Conservation (phyloP, 495 filamentous ascomycete species). For the Jackrogersella minutella region DNA sequence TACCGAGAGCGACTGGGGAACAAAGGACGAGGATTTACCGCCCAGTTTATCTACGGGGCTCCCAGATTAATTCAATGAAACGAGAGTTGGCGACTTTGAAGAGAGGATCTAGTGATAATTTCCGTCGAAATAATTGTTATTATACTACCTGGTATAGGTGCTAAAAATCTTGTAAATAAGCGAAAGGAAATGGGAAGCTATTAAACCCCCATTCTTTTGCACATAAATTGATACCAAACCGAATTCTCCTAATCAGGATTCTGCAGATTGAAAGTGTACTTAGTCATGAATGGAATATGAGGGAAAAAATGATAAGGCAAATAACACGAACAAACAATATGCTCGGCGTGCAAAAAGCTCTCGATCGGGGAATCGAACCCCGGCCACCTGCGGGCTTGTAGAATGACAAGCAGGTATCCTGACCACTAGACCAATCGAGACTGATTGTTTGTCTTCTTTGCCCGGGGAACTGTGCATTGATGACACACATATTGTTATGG, state of each 20-base stretch:
- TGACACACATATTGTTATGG: no score
- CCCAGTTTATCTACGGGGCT: conserved; percentile 60
- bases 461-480: no score
- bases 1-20: conserved; percentile 76
- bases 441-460: no score
- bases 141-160: not conserved
- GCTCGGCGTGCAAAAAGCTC: no score
- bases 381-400: conserved; percentile 39
- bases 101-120: not conserved
- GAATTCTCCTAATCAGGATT: no score
- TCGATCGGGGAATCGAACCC: conserved; percentile 53
- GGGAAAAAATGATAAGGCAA: no score
- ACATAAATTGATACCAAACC: not conserved
- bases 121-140: not conserved
- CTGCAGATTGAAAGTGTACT: no score
- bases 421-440: conserved; percentile 37
- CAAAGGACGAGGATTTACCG: conserved; percentile 67
- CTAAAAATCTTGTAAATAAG: not conserved
- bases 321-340: not conserved
- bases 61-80: conserved; percentile 15
- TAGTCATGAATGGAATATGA: no score
- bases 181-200: not conserved
- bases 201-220: not conserved
- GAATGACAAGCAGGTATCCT: conserved; percentile 32
- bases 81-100: not conserved